A percentile compares a stretch with the other conserved stretches of the same genome.
These are phyloP conservation scores for Stachybotrys chartarum DNA, from an alignment of 2,329 filamentous ascomycete species.

Conservation along the genomic window DNA sequence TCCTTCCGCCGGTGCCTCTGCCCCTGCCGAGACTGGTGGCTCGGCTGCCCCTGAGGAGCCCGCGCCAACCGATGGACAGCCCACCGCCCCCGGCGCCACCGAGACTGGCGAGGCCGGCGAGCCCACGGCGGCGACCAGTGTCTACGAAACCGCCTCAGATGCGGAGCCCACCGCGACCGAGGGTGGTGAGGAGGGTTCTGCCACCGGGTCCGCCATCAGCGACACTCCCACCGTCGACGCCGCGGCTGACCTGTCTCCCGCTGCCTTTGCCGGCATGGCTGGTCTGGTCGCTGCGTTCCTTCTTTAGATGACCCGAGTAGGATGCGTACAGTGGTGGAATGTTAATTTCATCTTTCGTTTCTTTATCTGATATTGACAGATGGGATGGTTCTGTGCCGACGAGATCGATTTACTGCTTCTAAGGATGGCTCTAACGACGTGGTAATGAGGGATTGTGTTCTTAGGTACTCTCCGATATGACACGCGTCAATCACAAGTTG, in stretches of 20 bases:
- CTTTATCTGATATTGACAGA: neutral
- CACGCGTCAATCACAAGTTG: neutral
- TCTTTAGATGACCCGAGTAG: slow-evolving; percentile 10
- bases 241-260: slow-evolving; percentile 11
- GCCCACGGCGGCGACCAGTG: slow-evolving; percentile 8
- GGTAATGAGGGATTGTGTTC: neutral
- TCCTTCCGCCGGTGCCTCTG: slow-evolving; percentile 5
- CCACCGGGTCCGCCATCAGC: slow-evolving; percentile 14
- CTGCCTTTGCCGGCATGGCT: slow-evolving; percentile 15
- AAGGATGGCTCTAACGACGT: neutral
- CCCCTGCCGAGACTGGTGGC: slow-evolving; percentile 4
- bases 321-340: neutral
- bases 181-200: slow-evolving; percentile 8
- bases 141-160: slow-evolving; percentile 6
- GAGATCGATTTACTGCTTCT: neutral
- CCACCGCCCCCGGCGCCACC: slow-evolving; percentile 9
- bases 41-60: slow-evolving; percentile 6
- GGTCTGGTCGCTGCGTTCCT: slow-evolving; percentile 17
- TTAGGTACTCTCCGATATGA: neutral
- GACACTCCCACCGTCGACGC: slow-evolving; percentile 16
- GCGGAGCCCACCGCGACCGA: slow-evolving; percentile 10
- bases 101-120: slow-evolving; percentile 10
- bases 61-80: slow-evolving; percentile 1
- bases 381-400: neutral
- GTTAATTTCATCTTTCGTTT: neutral